Evolutionary conservation across 331 rosid species (phyloP).

Genomic region (Prunus yedoensis): DNA sequence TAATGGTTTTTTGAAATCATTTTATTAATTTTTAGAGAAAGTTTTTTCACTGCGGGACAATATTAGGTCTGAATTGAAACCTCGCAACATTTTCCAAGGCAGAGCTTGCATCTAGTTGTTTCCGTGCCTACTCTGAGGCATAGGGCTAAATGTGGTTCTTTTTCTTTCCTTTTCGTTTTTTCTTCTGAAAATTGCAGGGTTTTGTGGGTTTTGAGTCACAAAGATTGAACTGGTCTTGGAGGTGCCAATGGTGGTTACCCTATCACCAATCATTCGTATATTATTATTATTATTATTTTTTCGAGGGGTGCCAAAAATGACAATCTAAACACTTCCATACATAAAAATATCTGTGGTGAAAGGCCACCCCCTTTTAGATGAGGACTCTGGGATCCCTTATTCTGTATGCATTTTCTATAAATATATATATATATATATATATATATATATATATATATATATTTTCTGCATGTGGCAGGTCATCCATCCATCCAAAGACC

Average conservation of each 20-base stretch:
- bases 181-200: background rate
- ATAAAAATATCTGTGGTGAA: no score
- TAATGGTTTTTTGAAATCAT: constrained; percentile 17
- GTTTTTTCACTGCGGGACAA: background rate
- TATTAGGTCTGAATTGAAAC: constrained; percentile 6
- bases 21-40: background rate
- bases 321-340: no score
- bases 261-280: background rate
- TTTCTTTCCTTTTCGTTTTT: background rate
- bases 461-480: constrained; percentile 50
- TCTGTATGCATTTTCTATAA: constrained; percentile 1
- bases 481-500: constrained; percentile 71
- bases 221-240: background rate
- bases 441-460: background rate
- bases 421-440: background rate
- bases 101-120: background rate
- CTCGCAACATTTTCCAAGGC: background rate
- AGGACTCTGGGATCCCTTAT: constrained; percentile 1
- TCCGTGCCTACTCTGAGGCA: background rate
- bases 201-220: background rate
- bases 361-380: no score
- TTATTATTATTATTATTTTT: background rate
- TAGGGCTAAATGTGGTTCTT: background rate
- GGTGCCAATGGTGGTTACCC: background rate
- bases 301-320: background rate